Evolutionary conservation across 2,329 filamentous ascomycete genomes (phyloP).

Genomic region (Talaromyces sp.): DNA sequence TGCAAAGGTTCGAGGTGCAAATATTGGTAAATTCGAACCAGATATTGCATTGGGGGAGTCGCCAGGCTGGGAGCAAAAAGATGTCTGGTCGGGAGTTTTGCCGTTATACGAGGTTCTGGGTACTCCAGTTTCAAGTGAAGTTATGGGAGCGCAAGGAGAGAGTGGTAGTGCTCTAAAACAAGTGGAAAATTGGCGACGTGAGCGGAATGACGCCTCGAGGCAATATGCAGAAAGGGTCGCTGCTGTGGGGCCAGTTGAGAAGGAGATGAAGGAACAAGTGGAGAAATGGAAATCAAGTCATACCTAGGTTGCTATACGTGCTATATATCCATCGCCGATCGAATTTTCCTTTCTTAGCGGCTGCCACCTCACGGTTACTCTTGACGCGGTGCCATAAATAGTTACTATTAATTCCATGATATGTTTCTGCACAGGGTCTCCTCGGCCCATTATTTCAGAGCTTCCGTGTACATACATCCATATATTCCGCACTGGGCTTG

Average conservation of each 20-base stretch:
- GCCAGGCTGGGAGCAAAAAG: not conserved
- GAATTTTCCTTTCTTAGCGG: too few relatives aligned
- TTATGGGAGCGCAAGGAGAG: not conserved
- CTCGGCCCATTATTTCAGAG: too few relatives aligned
- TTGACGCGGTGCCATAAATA: too few relatives aligned
- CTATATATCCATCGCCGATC: too few relatives aligned
- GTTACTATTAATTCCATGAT: too few relatives aligned
- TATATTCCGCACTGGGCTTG: slow-evolving; percentile 8
- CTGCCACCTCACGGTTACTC: too few relatives aligned
- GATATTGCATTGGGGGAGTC: not conserved
- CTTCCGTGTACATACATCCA: too few relatives aligned
- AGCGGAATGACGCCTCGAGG: not conserved
- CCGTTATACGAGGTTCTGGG: slow-evolving; percentile 8
- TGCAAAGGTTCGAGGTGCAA: slow-evolving; percentile 8
- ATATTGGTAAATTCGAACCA: slow-evolving; percentile 7
- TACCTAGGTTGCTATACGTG: not conserved
- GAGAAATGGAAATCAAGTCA: not conserved
- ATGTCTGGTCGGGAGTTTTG: slow-evolving; percentile 10
- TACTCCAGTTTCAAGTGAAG: slow-evolving; percentile 3
- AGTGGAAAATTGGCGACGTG: not conserved
- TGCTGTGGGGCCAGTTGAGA: not conserved
- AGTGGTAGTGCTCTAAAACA: not conserved
- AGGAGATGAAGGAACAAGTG: not conserved
- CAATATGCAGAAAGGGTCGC: not conserved
- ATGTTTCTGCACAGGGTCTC: too few relatives aligned